These are phyloP conservation scores for Russula sp. DNA, from an alignment of 768 basidiomycete genomes.

Conservation along the genomic window DNA sequence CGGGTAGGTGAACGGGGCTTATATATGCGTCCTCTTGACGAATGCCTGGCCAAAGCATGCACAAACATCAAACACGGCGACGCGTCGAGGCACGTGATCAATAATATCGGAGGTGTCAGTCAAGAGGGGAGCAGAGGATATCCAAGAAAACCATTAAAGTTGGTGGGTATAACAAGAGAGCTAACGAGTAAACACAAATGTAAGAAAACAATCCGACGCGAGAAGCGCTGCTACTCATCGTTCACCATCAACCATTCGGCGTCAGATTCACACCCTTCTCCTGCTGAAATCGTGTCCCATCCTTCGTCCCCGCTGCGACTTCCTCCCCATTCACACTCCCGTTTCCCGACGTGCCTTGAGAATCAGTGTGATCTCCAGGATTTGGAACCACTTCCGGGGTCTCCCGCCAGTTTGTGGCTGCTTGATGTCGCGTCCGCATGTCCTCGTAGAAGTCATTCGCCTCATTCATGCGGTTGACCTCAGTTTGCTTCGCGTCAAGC, in stretches of 20 bases:
- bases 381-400: slow-evolving; percentile 26
- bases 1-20: not conserved
- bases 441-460: slow-evolving; percentile 86
- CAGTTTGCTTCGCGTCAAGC: slow-evolving; percentile 90
- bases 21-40: slow-evolving; percentile 11
- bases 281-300: slow-evolving; percentile 66
- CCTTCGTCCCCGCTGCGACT: slow-evolving; percentile 47
- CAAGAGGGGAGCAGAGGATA: not conserved
- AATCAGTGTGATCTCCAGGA: slow-evolving; percentile 23
- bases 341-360: slow-evolving; percentile 57
- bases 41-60: slow-evolving; percentile 9
- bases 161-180: slow-evolving; percentile 9
- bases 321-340: slow-evolving; percentile 46
- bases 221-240: slow-evolving; percentile 25
- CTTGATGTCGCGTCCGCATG: slow-evolving; percentile 68
- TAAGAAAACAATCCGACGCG: slow-evolving; percentile 15
- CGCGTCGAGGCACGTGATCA: slow-evolving; percentile 20
- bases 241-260: slow-evolving; percentile 85
- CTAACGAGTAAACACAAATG: not conserved
- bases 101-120: not conserved
- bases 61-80: slow-evolving; percentile 20
- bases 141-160: not conserved
- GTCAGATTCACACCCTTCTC: slow-evolving; percentile 71
- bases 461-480: slow-evolving; percentile 93
- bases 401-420: slow-evolving; percentile 52